phyloP scores from a whole-genome alignment of 371 early-diverging fungal species.

The Circinella umbellata region DNA sequence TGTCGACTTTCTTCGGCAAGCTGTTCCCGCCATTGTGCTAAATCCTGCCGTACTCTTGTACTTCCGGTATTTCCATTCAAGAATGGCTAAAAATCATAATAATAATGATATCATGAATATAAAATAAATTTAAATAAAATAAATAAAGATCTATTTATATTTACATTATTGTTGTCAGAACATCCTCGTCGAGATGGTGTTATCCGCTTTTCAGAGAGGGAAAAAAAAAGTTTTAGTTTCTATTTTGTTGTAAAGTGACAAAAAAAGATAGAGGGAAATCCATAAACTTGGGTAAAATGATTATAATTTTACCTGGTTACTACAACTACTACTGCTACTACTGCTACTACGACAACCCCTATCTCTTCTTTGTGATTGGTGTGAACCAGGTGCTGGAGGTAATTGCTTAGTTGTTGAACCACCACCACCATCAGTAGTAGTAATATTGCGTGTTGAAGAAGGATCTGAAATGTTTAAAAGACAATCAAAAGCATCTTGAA shows the following conservation, averaged over 20 bases:
- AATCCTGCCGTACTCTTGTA: constrained; percentile 18
- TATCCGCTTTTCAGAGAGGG: background rate
- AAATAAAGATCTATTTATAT: too few relatives aligned
- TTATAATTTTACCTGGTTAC: background rate
- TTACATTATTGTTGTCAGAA: constrained; percentile 11
- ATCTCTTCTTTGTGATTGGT: background rate
- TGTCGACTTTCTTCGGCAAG: constrained; percentile 11
- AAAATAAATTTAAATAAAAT: background rate
- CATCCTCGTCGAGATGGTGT: background rate
- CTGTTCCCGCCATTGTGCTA: constrained; percentile 30
- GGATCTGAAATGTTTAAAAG: constrained; percentile 26
- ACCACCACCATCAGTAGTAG: background rate
- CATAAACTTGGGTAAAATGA: background rate
- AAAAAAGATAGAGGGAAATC: background rate
- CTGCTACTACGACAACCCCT: background rate
- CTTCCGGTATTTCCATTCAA: background rate
- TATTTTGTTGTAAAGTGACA: background rate
- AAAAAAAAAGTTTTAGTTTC: background rate
- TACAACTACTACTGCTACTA: background rate
- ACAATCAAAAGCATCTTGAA: constrained; percentile 25
- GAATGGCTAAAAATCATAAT: constrained; percentile 14
- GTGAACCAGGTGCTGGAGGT: constrained; percentile 3
- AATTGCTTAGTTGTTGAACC: background rate
- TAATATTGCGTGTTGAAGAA: background rate
- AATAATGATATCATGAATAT: background rate